These are phyloP conservation scores for Hura crepitans DNA, from an alignment of 441 rosid species.

Conservation along the genomic window DNA sequence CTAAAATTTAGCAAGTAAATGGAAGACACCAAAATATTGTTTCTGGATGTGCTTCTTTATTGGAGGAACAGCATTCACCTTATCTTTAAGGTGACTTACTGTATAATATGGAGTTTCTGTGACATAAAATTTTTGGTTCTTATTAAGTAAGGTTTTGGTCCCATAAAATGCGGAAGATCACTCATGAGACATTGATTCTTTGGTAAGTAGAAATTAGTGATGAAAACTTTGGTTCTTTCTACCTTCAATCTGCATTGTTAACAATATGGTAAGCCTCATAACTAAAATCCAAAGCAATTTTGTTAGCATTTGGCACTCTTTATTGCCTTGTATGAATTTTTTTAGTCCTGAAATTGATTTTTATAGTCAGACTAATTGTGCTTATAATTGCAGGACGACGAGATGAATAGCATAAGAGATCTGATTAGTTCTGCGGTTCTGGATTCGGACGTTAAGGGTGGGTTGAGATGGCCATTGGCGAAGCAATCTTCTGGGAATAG, in stretches of 20 bases:
- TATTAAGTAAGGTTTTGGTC: not conserved
- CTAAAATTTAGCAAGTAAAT: not conserved
- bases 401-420: slow-evolving; percentile 36
- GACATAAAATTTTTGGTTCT: not conserved
- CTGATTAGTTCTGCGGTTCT: slow-evolving; percentile 47
- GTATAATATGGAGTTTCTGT: not conserved
- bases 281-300: too few species aligned
- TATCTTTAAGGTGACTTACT: not conserved
- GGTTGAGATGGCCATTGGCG: slow-evolving; percentile 55
- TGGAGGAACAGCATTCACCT: not conserved
- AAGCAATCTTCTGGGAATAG: slow-evolving; percentile 37
- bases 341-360: not conserved
- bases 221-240: not conserved
- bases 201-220: not conserved
- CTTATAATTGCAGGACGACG: slow-evolving; percentile 43
- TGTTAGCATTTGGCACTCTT: not conserved
- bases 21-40: not conserved
- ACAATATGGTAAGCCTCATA: too few species aligned
- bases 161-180: not conserved
- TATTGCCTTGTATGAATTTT: not conserved
- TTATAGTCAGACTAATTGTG: slow-evolving; percentile 1
- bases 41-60: not conserved
- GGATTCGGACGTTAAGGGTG: slow-evolving; percentile 59
- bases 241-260: not conserved
- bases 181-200: not conserved